phyloP scores from a whole-genome alignment of 805 yeast species.

The Pichia insulana region DNA sequence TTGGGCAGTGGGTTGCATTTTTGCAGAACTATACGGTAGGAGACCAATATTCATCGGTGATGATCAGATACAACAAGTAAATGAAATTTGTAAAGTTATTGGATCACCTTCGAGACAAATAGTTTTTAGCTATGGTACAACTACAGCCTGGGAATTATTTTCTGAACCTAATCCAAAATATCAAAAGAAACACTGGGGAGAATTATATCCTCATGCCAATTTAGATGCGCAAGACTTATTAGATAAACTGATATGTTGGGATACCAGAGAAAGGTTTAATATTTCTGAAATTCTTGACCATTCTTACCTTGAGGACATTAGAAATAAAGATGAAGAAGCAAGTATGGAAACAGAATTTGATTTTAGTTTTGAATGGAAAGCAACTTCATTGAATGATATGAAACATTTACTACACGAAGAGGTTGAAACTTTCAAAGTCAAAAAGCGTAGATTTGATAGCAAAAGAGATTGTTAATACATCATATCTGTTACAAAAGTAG shows the following conservation, averaged over 20 bases:
- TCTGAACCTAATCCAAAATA: constrained; percentile 36
- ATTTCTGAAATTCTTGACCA: constrained; percentile 53
- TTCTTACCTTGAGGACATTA: constrained; percentile 42
- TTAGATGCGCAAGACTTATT: constrained; percentile 44
- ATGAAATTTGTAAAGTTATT: constrained; percentile 55
- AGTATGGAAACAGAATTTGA: constrained; percentile 44
- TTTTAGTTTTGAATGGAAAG: constrained; percentile 53
- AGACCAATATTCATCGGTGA: constrained; percentile 74
- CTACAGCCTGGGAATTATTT: constrained; percentile 39
- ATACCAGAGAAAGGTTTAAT: constrained; percentile 41
- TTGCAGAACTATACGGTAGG: constrained; percentile 77
- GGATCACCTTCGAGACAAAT: constrained; percentile 59
- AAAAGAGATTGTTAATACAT: too few species aligned
- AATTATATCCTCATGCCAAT: constrained; percentile 57
- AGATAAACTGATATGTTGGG: constrained; percentile 54
- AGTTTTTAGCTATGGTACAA: constrained; percentile 35
- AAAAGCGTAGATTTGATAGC: constrained; percentile 10
- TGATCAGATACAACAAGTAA: constrained; percentile 61
- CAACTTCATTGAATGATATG: constrained; percentile 33
- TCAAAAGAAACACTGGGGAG: constrained; percentile 38
- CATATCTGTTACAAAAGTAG: too few species aligned
- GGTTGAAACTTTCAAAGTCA: constrained; percentile 40
- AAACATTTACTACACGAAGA: constrained; percentile 43
- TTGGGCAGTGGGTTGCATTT: constrained; percentile 92
- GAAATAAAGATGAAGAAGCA: constrained; percentile 52